Percentiles rank a stretch among this genome's conserved stretches.
Conservation (phyloP, 495 filamentous ascomycete genomes). For the Aspergillus steynii region DNA sequence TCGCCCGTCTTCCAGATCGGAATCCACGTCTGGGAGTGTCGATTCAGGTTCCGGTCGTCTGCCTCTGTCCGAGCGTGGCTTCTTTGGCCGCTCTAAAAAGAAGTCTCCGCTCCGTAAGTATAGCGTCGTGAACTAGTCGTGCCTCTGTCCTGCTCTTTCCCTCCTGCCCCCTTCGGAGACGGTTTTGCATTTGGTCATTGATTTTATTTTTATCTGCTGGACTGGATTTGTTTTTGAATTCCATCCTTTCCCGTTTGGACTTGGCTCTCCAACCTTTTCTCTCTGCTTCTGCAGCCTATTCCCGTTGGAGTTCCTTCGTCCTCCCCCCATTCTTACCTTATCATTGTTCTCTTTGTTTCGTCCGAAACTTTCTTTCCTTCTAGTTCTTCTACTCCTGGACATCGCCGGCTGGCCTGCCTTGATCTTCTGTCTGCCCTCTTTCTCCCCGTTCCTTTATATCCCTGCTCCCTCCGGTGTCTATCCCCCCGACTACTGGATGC, state of each 20-base stretch:
- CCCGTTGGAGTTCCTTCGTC: background rate
- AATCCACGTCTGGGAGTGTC: slow-evolving; percentile 42
- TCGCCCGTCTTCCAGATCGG: slow-evolving; percentile 46
- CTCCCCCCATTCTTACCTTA: slow-evolving; percentile 10
- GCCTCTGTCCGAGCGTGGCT: slow-evolving; percentile 35
- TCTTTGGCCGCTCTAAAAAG: slow-evolving; percentile 45
- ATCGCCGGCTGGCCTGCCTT: background rate
- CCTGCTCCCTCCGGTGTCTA: background rate
- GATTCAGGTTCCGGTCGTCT: slow-evolving; percentile 26
- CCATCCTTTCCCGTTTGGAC: background rate
- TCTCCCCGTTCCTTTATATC: slow-evolving; percentile 9
- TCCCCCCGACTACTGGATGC: slow-evolving; percentile 9
- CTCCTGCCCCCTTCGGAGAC: background rate
- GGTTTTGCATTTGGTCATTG: background rate
- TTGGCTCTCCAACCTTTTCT: slow-evolving; percentile 8
- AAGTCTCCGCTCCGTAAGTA: slow-evolving; percentile 39
- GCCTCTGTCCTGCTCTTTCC: slow-evolving; percentile 12
- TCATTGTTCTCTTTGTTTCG: slow-evolving; percentile 13
- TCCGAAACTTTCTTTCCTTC: background rate
- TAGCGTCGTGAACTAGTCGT: slow-evolving; percentile 22
- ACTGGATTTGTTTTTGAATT: background rate
- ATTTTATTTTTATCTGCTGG: slow-evolving; percentile 4
- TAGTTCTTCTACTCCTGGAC: slow-evolving; percentile 3
- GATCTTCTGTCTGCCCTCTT: background rate
- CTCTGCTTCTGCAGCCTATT: slow-evolving; percentile 7